Conservation (phyloP, 208 protist genomes). For the Trypanosoma vivax region DNA sequence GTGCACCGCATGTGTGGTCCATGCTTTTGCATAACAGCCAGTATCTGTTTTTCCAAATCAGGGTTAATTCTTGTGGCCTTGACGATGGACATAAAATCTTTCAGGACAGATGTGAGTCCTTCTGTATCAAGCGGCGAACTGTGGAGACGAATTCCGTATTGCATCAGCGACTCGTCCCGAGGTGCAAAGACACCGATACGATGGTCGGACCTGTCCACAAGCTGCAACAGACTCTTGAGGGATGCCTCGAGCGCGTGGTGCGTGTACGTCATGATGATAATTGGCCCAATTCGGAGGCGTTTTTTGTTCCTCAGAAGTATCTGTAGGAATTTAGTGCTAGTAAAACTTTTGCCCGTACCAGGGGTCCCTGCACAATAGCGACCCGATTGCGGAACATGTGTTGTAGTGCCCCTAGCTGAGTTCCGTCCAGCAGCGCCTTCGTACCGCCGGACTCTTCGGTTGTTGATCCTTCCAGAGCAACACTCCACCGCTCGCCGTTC, state of each 20-base stretch:
- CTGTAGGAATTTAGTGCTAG: slow-evolving; percentile 25
- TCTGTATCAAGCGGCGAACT: not conserved
- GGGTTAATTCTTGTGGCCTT: not conserved
- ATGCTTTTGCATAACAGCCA: slow-evolving; percentile 1
- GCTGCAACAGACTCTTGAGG: slow-evolving; percentile 12
- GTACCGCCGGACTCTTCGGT: not conserved
- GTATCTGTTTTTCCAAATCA: not conserved
- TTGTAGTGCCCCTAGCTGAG: slow-evolving; percentile 15
- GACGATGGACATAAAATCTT: not conserved
- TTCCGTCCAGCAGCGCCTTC: slow-evolving; percentile 10
- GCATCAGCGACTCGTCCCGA: not conserved
- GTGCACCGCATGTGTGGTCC: not conserved
- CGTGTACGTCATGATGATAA: slow-evolving; percentile 25
- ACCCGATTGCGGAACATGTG: slow-evolving; percentile 16
- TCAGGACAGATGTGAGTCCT: not conserved
- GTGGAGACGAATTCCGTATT: not conserved
- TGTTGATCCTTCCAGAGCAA: not conserved
- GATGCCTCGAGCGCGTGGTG: slow-evolving; percentile 42
- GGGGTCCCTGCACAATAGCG: slow-evolving; percentile 32
- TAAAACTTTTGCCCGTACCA: slow-evolving; percentile 40
- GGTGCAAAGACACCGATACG: not conserved
- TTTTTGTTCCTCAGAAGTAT: slow-evolving; percentile 14
- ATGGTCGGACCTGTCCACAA: not conserved
- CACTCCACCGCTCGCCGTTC: not conserved
- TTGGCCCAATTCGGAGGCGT: slow-evolving; percentile 9